Base-by-base conservation (phyloP, 805 yeast species). In the Candida verbasci region DNA sequence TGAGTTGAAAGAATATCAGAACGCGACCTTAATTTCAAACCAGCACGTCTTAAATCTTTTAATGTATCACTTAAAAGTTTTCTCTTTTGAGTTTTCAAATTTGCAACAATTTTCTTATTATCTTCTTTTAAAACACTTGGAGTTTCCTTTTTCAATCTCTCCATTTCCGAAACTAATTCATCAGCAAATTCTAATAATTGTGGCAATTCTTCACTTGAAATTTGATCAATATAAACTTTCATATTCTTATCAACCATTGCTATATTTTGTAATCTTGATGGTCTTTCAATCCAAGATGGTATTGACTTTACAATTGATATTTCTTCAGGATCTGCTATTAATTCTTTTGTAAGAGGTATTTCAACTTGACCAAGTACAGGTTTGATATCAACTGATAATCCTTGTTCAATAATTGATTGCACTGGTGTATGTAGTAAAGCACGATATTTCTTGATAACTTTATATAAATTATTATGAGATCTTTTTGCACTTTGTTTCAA, bases 401-500 rank as follows among this genome's bases (percentile, higher is more conserved):
- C 94, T 11, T 51, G 50, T 50, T 84, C 91, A 36, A 88, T 72
- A 3, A 82, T 39, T 0, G 70, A 46, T 1, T 71, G 58, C 0
- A 84, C 77, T 1, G 74, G 67, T 17, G 69, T 69, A 5, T 70
- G 55, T 9, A 89, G 57, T 22, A 82, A 50, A 2, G 72, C 71
- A 36, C 97, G 76, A 55, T 86, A 93, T 56, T 87, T 87, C 40
- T 88, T 73, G 9, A 91, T 83, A 35, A 85, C 56, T 58, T 88
- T 93, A 74, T 82, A 91, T 36, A 93, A 76, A 48, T 72, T 78
- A 45, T 78, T 77, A 53, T 94, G 98, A 1, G 97, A 88, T 32
- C 83, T 76, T 45, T 87, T 79, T 5, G 98, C 93, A 59, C 96
- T 86, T 59, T 89, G 97, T 48, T 86, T 88, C 50, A 93, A 70